Evolutionary conservation across 306 rosid species (phyloP).

Genomic region (Lotus japonicus): DNA sequence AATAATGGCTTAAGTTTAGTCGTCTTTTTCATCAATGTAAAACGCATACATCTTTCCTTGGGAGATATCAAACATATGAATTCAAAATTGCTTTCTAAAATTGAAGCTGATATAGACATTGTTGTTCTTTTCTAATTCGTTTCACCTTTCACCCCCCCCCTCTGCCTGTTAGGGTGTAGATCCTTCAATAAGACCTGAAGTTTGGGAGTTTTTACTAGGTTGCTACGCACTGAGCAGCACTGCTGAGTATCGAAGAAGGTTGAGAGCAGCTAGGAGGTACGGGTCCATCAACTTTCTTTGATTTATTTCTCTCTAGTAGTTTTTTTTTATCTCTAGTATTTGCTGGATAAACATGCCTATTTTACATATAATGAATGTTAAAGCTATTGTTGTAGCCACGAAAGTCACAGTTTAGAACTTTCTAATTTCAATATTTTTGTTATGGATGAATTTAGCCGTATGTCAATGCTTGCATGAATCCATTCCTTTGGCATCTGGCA

Average conservation of each 20-base stretch:
- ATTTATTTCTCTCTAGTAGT: background rate
- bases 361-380: background rate
- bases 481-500: constrained; percentile 18
- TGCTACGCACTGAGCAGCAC: constrained; percentile 80
- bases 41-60: background rate
- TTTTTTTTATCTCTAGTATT: constrained; percentile 1
- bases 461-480: background rate
- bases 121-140: constrained; percentile 19
- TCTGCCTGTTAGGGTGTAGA: constrained; percentile 67
- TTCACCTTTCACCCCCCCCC: constrained; percentile 8
- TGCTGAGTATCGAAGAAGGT: constrained; percentile 53
- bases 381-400: constrained; percentile 17
- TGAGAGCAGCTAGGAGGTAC: constrained; percentile 84
- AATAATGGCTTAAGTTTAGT: background rate
- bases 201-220: constrained; percentile 96
- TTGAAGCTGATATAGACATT: background rate
- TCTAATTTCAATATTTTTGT: constrained; percentile 7
- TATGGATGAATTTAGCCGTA: constrained; percentile 4
- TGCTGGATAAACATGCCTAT: constrained; percentile 14
- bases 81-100: constrained; percentile 3
- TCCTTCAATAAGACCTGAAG: constrained; percentile 82
- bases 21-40: background rate
- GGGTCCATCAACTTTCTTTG: constrained; percentile 11
- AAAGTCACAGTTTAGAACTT: background rate
- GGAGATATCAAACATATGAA: background rate